Evolutionary conservation across 441 rosid genomes (phyloP), one percentile per base, ranked within the genome.

Genomic region (Codiaeum variegatum): DNA sequence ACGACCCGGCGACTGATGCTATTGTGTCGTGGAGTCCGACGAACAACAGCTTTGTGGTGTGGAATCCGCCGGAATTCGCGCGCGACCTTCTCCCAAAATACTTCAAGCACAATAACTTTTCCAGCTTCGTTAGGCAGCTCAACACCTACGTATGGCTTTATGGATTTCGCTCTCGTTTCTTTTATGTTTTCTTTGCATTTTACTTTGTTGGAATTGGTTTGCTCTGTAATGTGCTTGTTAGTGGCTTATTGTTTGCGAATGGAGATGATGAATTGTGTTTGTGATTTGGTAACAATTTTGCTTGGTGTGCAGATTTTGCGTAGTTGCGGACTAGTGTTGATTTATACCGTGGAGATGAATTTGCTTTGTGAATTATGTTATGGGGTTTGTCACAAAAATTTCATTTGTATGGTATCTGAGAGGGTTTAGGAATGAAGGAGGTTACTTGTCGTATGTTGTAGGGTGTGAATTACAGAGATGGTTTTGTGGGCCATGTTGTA

Each of bases 101-200:
- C 66, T 93, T 95, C 65, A 93, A 95, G 85, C 99, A 93, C 76
- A 90, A 85, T 65, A 91, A 95, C 68, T 93, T 93, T 85, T 90
- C 97, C 77, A 91, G 98, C 90, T 92, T 94, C 81, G 97, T 92
- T 61, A 79, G 96, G 71, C 98, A 94, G 81, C 85, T 94, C 5
- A 94, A 95, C 71, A 86, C 97, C 34, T 95, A 91, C 38, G 97
- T 93, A 87, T 28, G 87, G 13, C 36, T 67, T 76, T 23, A 13
- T 56, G 7, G 23, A 36, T 21, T 9, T 62, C 24, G 18, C 55
- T 29, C 28, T 47, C 19, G n/a, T 34, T 15, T 24, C 56, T 16
- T 47, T 18, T 19, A 13, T n/a, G 46, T 31, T 49, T n/a, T 29
- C 62, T 24, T 64, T 44, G n/a, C 12, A 8, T 38, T 69, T 42